Conservation (phyloP, 805 yeast genomes). For the Nakazawaea wyomingensis region DNA sequence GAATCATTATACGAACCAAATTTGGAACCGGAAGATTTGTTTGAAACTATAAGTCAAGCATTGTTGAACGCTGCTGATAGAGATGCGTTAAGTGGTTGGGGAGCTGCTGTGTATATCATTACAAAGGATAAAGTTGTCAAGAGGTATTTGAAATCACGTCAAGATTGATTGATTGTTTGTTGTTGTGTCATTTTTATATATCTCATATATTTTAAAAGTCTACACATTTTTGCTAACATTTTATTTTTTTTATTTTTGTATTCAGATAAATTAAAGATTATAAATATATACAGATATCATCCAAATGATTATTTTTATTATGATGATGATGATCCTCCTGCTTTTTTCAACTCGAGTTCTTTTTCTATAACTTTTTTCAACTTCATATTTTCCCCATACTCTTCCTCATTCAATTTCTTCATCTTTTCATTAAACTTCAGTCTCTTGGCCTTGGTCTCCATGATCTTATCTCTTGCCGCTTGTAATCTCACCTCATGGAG, state of each 20-base stretch:
- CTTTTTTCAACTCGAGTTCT: slow-evolving; percentile 31
- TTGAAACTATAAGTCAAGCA: slow-evolving; percentile 93
- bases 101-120: slow-evolving; percentile 88
- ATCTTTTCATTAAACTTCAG: slow-evolving; percentile 50
- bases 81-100: slow-evolving; percentile 98
- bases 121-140: slow-evolving; percentile 89
- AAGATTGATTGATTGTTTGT: slow-evolving; percentile 83
- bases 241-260: too few species aligned
- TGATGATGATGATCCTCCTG: too few species aligned
- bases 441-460: slow-evolving; percentile 51
- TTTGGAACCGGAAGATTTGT: slow-evolving; percentile 89
- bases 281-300: too few species aligned
- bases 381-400: slow-evolving; percentile 70
- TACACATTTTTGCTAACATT: too few species aligned
- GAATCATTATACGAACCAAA: slow-evolving; percentile 93
- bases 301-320: too few species aligned
- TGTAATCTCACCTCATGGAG: slow-evolving; percentile 70
- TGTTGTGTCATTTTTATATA: too few species aligned
- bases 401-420: slow-evolving; percentile 67
- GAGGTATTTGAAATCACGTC: slow-evolving; percentile 88
- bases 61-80: slow-evolving; percentile 92
- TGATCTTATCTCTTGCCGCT: slow-evolving; percentile 51
- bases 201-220: too few species aligned
- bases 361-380: slow-evolving; percentile 60
- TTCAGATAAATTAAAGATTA: too few species aligned